A percentile compares a stretch with the other conserved stretches of the same genome.
phyloP scores from a whole-genome alignment of 257 asterid genomes.

The Lycium ferocissimum region DNA sequence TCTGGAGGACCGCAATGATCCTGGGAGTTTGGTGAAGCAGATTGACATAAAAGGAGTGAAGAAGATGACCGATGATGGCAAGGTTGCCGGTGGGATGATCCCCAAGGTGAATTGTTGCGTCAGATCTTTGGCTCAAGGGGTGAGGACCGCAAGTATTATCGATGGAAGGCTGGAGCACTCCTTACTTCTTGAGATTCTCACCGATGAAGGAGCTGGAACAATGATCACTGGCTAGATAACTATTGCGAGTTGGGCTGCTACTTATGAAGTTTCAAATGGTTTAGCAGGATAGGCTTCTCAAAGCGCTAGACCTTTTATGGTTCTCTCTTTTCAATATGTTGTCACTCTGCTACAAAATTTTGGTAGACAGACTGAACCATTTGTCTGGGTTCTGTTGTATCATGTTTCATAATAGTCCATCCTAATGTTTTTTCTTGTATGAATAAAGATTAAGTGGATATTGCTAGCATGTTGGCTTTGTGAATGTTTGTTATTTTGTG shows the following conservation, averaged over 20 bases:
- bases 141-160: slow-evolving; percentile 72
- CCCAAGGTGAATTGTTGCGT: slow-evolving; percentile 82
- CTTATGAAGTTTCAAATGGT: neutral
- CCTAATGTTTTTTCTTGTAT: slow-evolving; percentile 13
- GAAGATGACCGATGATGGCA: slow-evolving; percentile 68
- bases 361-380: slow-evolving; percentile 11
- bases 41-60: slow-evolving; percentile 78
- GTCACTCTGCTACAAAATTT: slow-evolving; percentile 18
- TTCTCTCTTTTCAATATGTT: neutral
- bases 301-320: slow-evolving; percentile 10
- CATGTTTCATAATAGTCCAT: slow-evolving; percentile 21
- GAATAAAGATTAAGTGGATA: slow-evolving; percentile 9
- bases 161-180: slow-evolving; percentile 85
- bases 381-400: slow-evolving; percentile 20
- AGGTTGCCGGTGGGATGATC: slow-evolving; percentile 83
- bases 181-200: slow-evolving; percentile 76
- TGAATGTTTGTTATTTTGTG: neutral
- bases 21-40: slow-evolving; percentile 73
- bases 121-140: slow-evolving; percentile 85
- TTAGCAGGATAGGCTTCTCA: neutral
- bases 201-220: slow-evolving; percentile 82
- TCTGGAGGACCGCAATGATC: slow-evolving; percentile 58
- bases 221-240: slow-evolving; percentile 68
- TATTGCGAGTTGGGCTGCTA: neutral
- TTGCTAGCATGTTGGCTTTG: neutral